phyloP scores from a whole-genome alignment of 345 rosid genomes.

The Hibiscus trionum region DNA sequence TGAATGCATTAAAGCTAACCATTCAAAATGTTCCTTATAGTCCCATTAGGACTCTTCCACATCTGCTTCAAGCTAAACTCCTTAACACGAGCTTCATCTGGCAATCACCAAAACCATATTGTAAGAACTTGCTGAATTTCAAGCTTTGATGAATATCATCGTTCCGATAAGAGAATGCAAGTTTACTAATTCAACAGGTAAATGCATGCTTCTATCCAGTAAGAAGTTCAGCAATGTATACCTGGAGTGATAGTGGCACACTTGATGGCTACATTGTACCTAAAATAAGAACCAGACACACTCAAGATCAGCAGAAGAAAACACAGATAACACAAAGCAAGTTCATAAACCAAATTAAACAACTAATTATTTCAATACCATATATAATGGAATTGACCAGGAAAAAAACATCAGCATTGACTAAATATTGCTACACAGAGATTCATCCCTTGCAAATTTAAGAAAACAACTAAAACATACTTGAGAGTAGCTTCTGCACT shows the following conservation, averaged over 20 bases:
- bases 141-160: not conserved
- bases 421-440: not conserved
- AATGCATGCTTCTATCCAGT: not conserved
- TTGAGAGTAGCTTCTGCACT: slow-evolving; percentile 72
- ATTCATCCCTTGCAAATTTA: not conserved
- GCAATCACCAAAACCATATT: slow-evolving; percentile 8
- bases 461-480: slow-evolving; percentile 24
- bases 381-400: not conserved
- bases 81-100: slow-evolving; percentile 89
- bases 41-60: slow-evolving; percentile 99
- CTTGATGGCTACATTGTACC: slow-evolving; percentile 97
- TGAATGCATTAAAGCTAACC: slow-evolving; percentile 35
- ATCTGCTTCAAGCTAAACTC: slow-evolving; percentile 84
- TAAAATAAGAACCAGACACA: slow-evolving; percentile 15
- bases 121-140: not conserved
- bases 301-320: not conserved
- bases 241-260: slow-evolving; percentile 99
- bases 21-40: slow-evolving; percentile 90
- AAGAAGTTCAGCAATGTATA: slow-evolving; percentile 16
- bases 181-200: not conserved
- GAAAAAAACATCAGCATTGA: not conserved
- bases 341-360: not conserved
- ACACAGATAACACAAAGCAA: not conserved
- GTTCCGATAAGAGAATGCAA: not conserved
- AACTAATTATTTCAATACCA: not conserved